Evolutionary conservation across 805 yeast species (phyloP), one percentile per base, ranked within the genome.

Genomic region (Yarrowia sp.): DNA sequence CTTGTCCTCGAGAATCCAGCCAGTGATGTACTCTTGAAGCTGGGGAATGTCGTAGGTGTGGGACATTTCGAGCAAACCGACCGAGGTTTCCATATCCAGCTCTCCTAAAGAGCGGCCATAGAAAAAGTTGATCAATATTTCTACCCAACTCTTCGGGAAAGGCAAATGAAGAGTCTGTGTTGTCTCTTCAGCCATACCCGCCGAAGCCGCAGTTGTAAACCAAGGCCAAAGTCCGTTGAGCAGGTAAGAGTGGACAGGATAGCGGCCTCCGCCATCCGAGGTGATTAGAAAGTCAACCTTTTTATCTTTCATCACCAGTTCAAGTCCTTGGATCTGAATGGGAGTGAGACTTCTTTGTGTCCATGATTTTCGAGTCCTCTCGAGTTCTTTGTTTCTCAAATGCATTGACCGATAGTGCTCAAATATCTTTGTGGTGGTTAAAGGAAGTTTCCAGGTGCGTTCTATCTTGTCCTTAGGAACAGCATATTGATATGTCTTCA

Each of bases 101-200:
- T 26, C 32, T 26, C 7, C 32, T 26, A 26, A 26, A 26, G 32
- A 5, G 32, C 32, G 32, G 32, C 53, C 53, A 19, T 49, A 49
- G 7, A 49, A 32, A 10, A 49, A 49, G 19, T 49, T 38, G 7
- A 49, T 38, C 16, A 49, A 19, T 0, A 32, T n/a, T 12, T 8
- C 3, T 12, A 49, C 26, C 53, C 40, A 49, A 4, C 12, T 8
- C 19, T 32, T 32, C 2, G 53, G 53, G 12, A 15, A 32, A 8
- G 53, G 53, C 2, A 49, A 19, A 49, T 49, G 53, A 8, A 49
- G 38, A 8, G 53, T 49, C 19, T 49, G 15, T n/a, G 53, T 32
- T 2, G 15, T 19, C 14, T 49, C 19, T 8, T 49, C 53, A 15
- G 3, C 8, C 53, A 49, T 49, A 2, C 19, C 53, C 7, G 19